phyloP scores from a whole-genome alignment of 2,329 filamentous ascomycete genomes.

The Epichloe sp. region DNA sequence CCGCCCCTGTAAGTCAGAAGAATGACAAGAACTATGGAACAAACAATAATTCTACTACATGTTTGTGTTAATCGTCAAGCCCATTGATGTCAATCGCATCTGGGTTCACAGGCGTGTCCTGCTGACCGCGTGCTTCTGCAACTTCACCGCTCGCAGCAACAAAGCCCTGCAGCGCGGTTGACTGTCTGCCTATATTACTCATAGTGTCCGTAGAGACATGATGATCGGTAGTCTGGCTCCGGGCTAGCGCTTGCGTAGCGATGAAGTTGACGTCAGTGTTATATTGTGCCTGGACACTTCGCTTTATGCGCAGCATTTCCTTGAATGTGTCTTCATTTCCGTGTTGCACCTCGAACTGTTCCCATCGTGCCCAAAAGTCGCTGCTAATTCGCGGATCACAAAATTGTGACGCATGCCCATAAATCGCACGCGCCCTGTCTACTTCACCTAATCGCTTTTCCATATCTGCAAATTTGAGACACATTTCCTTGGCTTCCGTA shows the following conservation, averaged over 20 bases:
- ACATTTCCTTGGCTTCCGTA: conserved; percentile 90
- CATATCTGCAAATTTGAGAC: conserved; percentile 97
- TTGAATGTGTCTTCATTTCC: conserved; percentile 99
- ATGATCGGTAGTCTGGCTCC: conserved; percentile 52
- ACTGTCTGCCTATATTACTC: conserved; percentile 76
- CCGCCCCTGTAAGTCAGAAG: neutral
- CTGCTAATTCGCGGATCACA: conserved; percentile 86
- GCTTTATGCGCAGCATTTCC: conserved; percentile 96
- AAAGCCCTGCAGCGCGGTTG: conserved; percentile 80
- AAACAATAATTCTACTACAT: neutral
- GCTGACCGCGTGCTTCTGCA: conserved; percentile 33
- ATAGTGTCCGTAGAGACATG: conserved; percentile 60
- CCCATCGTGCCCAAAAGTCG: conserved; percentile 93
- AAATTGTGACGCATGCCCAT: conserved; percentile 92
- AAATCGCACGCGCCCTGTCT: conserved; percentile 88
- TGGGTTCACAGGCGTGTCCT: conserved; percentile 50
- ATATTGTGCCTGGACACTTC: conserved; percentile 94
- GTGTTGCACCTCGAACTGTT: conserved; percentile 91
- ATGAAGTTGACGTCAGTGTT: conserved; percentile 99
- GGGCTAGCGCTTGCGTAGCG: conserved; percentile 82
- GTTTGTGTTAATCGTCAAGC: conserved; percentile 41
- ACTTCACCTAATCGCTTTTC: conserved; percentile 85
- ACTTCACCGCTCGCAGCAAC: conserved; percentile 72
- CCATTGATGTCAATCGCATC: conserved; percentile 75
- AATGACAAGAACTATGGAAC: neutral